Evolutionary conservation across 805 yeast genomes (phyloP), one percentile per base, ranked within the genome.

Genomic region (Vanderwaltozyma polyspora): DNA sequence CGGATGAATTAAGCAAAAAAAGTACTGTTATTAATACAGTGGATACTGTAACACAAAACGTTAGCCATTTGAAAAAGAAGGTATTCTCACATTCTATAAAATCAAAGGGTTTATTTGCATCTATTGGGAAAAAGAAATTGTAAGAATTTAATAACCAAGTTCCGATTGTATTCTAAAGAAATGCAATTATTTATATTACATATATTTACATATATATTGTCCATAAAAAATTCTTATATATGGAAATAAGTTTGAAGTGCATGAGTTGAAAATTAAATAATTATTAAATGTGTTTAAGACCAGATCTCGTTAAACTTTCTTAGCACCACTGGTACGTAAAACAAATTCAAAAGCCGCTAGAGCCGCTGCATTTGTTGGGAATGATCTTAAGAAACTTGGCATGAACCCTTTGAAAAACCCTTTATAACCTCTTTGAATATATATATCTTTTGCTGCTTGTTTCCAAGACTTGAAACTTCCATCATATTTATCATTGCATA

Each of bases 351-450:
- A 91, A 2, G 94, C 87, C 32, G 85, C 81, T 63, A 91, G 91
- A 0, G 98, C 91, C 25, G 94, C 94, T 24, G 95, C 98, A 55
- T 91, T 91, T 10, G 94, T 98, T 3, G 98, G 98, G 3, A 94
- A 95, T 35, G 98, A 96, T 63, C 98, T 80, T 43, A 91, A 63
- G 37, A 91, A 74, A 0, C 97, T 89, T 31, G 98, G 96, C 13
- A 77, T 62, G 52, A 91, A 87, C 0, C 98, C 98, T 59, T 78
- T 79, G 63, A 83, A 80, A 51, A 89, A 81, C 0, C 94, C 95
- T 41, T 67, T 66, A 25, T 75, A 41, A 15, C 97, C 96, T 37
- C 67, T 62, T 5, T 67, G 65, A 32, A 55, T 59, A 51, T 55
- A 67, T 12, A 84, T 70, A 40, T 67, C 66, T 41, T 68, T 74